Conservation (phyloP, 805 yeast genomes). For the Myxozyma kluyveri region DNA sequence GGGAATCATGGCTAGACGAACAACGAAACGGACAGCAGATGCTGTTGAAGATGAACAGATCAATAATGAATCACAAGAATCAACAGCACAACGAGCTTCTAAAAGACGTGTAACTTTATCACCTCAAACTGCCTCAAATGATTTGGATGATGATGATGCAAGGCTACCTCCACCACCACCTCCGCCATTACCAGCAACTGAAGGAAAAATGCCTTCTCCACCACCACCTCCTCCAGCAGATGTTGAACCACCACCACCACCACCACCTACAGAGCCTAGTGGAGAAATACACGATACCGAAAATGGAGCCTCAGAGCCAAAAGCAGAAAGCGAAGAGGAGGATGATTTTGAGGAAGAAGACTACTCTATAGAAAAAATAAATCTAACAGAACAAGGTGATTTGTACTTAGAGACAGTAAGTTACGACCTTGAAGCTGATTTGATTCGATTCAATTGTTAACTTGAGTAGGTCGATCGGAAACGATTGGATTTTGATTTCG, state of each 20-base stretch:
- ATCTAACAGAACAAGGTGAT: constrained; percentile 9
- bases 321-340: constrained; percentile 9
- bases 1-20: too few species aligned
- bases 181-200: too few species aligned
- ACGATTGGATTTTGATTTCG: constrained; percentile 64
- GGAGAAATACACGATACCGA: too few species aligned
- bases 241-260: neutral
- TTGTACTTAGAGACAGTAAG: constrained; percentile 30
- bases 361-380: neutral
- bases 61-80: too few species aligned
- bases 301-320: neutral
- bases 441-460: neutral
- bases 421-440: neutral
- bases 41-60: too few species aligned
- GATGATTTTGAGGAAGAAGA: constrained; percentile 14
- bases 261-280: neutral
- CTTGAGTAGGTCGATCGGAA: constrained; percentile 21
- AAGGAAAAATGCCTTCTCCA: neutral
- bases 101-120: too few species aligned
- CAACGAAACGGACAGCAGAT: too few species aligned
- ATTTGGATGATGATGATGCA: neutral
- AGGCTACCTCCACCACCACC: neutral
- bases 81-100: too few species aligned
- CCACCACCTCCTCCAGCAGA: neutral
- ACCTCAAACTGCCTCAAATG: too few species aligned